These are phyloP conservation scores for Phytophthora quininea DNA, from an alignment of 352 stramenopile species.

Conservation along the genomic window DNA sequence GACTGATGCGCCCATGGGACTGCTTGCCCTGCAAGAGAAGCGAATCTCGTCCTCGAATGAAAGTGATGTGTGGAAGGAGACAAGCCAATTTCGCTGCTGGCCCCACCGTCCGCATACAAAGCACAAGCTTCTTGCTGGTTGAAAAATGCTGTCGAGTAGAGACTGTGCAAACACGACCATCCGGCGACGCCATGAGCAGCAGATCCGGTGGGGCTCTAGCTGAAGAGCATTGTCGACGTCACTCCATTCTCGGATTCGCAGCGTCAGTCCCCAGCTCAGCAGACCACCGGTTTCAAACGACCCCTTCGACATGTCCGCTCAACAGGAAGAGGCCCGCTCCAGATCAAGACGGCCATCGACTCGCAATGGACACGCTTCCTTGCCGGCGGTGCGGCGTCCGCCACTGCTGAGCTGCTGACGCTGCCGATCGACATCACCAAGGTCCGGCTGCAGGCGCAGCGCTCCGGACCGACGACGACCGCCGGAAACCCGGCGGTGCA, in stretches of 20 bases:
- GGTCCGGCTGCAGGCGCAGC: conserved; percentile 81
- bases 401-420: conserved; percentile 79
- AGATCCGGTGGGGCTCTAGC: conserved; percentile 30
- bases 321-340: conserved; percentile 44
- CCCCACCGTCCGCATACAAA: background rate
- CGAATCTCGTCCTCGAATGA: background rate
- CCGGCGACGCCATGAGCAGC: conserved; percentile 12
- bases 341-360: conserved; percentile 54
- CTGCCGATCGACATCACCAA: conserved; percentile 90
- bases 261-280: background rate
- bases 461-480: conserved; percentile 29
- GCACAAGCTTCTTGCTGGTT: background rate
- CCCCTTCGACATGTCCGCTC: conserved; percentile 33
- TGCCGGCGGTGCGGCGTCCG: conserved; percentile 67
- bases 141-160: background rate
- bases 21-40: background rate
- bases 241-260: conserved; percentile 30
- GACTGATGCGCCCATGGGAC: background rate
- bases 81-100: background rate
- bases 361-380: conserved; percentile 75
- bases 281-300: conserved; percentile 1
- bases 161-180: background rate
- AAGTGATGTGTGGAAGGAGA: background rate
- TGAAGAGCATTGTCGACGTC: conserved; percentile 3
- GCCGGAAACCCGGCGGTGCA: conserved; percentile 43